These are phyloP conservation scores for Coniochaeta pulveracea DNA, from an alignment of 2,329 filamentous ascomycete genomes.

Conservation along the genomic window DNA sequence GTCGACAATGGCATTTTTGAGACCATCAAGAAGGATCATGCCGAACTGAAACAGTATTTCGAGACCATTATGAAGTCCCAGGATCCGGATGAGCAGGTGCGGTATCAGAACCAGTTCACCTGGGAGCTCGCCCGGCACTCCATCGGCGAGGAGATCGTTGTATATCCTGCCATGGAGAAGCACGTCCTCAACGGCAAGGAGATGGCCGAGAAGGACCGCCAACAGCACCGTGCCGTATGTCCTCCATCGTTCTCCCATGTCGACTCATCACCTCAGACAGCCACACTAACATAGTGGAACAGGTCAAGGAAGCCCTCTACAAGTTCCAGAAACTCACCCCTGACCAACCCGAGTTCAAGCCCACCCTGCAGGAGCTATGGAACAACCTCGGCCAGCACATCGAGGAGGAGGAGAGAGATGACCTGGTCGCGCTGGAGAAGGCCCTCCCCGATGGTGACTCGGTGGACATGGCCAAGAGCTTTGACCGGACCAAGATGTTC, in stretches of 20 bases:
- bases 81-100: slow-evolving; percentile 24
- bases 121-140: slow-evolving; percentile 38
- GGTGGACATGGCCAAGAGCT: slow-evolving; percentile 26
- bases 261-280: neutral
- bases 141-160: slow-evolving; percentile 34
- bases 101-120: slow-evolving; percentile 32
- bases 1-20: slow-evolving; percentile 14
- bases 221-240: slow-evolving; percentile 30
- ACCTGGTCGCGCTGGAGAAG: slow-evolving; percentile 35
- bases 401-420: slow-evolving; percentile 35
- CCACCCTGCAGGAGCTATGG: slow-evolving; percentile 20
- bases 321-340: slow-evolving; percentile 33
- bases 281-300: neutral
- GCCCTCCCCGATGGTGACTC: slow-evolving; percentile 24
- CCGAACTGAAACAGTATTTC: slow-evolving; percentile 21
- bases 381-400: slow-evolving; percentile 31
- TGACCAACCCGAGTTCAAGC: slow-evolving; percentile 26
- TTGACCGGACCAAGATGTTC: slow-evolving; percentile 39
- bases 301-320: slow-evolving; percentile 41
- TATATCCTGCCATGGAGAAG: slow-evolving; percentile 43
- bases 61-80: slow-evolving; percentile 24
- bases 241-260: neutral
- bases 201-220: slow-evolving; percentile 34
- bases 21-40: slow-evolving; percentile 24
- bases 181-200: slow-evolving; percentile 28